Evolutionary conservation across 1,284 basidiomycete species (phyloP), one percentile per base, ranked within the genome.

Genomic region (Albatrellus sp.): DNA sequence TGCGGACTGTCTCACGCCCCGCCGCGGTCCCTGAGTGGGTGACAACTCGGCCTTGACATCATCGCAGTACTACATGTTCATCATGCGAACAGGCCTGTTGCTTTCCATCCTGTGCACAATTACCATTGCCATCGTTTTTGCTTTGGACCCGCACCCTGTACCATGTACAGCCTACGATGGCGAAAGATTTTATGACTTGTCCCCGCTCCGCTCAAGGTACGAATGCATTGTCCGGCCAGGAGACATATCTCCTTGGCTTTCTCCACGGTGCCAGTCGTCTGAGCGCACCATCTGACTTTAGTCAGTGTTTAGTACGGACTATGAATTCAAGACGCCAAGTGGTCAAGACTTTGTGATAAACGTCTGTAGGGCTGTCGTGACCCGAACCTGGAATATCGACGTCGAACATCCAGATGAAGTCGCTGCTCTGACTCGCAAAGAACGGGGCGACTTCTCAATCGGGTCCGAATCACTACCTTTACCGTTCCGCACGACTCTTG

Each of bases 371-470:
- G 57, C 63, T 5, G 70, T 84, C 0, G 57, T 59, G 19, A 66
- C 64, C 9, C 78, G 86, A 20, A 61, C 69, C 0, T 85, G 77
- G 71, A 70, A 70, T 35, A 56, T 73, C 11, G 67, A 71, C 34
- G 67, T 75, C 5, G 65, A 72, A 24, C 63, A 72, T 17, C 60
- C 69, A n/a, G 67, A 63, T 6, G 67, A 77, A 24, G 69, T 86
- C 19, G 83, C 69, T 3, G 83, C 71, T 0, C 74, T 83, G 51
- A 69, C 77, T 38, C 68, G 75, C 37, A 69, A 67, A 45, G 72
- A 63, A 33, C 80, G 74, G 48, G 74, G 79, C 0, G 79, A 84
- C 57, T 77, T 87, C 59, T 76, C 75, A 6, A 69, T 88, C 33
- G 85, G 85, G 82, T 82, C 54, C 52, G 24, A 24, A 24, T 24